Conservation (phyloP, 345 rosid species). For the Euphorbia tirucalli region DNA sequence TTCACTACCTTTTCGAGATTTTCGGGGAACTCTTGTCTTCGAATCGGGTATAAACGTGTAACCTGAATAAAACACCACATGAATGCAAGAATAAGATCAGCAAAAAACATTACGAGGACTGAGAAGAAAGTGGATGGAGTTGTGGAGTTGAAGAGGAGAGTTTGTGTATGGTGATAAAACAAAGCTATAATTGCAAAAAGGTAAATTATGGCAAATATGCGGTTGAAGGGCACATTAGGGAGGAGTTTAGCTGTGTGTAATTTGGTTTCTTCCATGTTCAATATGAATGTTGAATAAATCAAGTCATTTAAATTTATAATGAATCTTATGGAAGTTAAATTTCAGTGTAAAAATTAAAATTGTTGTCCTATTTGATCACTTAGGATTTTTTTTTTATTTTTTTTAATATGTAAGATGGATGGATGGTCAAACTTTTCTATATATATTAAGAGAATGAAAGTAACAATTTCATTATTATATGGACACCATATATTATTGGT, state of each 20-base stretch:
- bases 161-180: constrained; percentile 20
- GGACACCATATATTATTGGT: too few species aligned
- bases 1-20: constrained; percentile 5
- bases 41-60: constrained; percentile 39
- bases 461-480: too few species aligned
- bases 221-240: constrained; percentile 17
- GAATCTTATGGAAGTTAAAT: too few species aligned
- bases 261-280: not conserved
- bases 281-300: too few species aligned
- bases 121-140: constrained; percentile 8
- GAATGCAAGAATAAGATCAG: constrained; percentile 63
- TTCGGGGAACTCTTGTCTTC: constrained; percentile 36
- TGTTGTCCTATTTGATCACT: too few species aligned
- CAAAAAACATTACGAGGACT: constrained; percentile 32
- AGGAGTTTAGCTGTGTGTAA: constrained; percentile 39
- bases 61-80: constrained; percentile 47
- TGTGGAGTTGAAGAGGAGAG: constrained; percentile 27
- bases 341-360: too few species aligned
- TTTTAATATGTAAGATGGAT: too few species aligned
- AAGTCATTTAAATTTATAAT: too few species aligned
- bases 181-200: constrained; percentile 14
- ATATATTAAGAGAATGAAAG: too few species aligned
- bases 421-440: too few species aligned
- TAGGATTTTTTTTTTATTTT: too few species aligned
- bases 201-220: constrained; percentile 19